These are phyloP conservation scores for Pleomassaria siparia DNA, from an alignment of 2,329 filamentous ascomycete species.

Conservation along the genomic window DNA sequence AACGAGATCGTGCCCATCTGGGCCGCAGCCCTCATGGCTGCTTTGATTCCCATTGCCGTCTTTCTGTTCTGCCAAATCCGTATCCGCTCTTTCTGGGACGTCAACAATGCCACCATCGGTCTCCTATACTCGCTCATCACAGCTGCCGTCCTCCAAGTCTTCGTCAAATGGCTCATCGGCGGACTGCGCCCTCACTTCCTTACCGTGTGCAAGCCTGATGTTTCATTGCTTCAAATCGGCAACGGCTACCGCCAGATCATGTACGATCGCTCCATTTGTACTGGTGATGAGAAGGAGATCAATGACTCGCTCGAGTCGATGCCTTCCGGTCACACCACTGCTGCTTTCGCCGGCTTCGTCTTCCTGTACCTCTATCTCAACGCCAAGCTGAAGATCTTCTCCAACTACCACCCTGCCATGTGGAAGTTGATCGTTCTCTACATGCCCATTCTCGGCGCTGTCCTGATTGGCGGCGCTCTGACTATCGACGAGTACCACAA, in stretches of 20 bases:
- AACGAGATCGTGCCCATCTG: conserved; percentile 73
- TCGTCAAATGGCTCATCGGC: conserved; percentile 74
- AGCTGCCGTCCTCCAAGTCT: conserved; percentile 75
- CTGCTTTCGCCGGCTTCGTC: conserved; percentile 71
- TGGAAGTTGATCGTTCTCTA: conserved; percentile 71
- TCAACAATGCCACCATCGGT: conserved; percentile 71
- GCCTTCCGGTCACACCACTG: conserved; percentile 73
- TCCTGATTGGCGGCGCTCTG: conserved; percentile 67
- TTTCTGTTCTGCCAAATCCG: conserved; percentile 69
- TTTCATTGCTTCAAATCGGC: conserved; percentile 44
- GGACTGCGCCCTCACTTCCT: conserved; percentile 65
- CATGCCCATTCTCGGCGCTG: conserved; percentile 66
- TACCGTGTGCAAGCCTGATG: conserved; percentile 65
- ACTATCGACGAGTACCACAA: conserved; percentile 75
- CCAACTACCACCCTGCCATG: conserved; percentile 71
- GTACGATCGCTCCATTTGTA: conserved; percentile 71
- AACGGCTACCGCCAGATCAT: conserved; percentile 63
- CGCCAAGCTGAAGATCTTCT: conserved; percentile 74
- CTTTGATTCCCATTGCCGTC: conserved; percentile 65
- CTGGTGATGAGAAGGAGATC: conserved; percentile 64
- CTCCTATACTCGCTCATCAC: conserved; percentile 70
- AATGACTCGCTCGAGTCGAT: conserved; percentile 71
- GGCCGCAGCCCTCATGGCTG: conserved; percentile 66
- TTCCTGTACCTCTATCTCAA: conserved; percentile 75
- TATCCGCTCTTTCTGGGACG: conserved; percentile 53